phyloP scores from a whole-genome alignment of 768 basidiomycete species.

The Tylopilus balloui region DNA sequence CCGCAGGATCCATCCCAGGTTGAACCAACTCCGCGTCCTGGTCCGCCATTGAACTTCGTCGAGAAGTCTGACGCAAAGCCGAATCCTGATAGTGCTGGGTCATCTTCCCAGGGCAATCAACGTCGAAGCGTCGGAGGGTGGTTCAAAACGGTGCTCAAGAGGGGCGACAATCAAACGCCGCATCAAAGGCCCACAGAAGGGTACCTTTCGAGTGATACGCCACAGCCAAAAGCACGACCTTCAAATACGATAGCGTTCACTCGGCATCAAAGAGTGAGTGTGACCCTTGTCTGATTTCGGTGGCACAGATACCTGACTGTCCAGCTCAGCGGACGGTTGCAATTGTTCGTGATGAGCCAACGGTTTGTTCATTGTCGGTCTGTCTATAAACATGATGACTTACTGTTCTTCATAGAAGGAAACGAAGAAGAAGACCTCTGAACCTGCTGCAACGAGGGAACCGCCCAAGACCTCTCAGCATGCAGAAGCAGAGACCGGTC shows the following conservation, averaged over 20 bases:
- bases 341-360: neutral
- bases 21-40: neutral
- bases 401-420: neutral
- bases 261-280: neutral
- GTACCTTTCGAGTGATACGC: no score
- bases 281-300: neutral
- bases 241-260: neutral
- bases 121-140: neutral
- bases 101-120: no score
- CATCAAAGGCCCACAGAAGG: no score
- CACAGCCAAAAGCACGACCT: no score
- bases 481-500: neutral
- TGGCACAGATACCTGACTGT: neutral
- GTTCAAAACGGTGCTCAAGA: neutral
- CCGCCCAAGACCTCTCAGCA: neutral
- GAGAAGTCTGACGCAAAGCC: neutral
- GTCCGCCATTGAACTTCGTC: neutral
- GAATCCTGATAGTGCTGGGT: neutral
- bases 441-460: neutral
- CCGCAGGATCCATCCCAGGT: neutral
- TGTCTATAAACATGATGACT: neutral
- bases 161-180: no score
- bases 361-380: neutral
- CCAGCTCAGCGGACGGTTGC: neutral
- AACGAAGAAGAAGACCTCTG: neutral